These are phyloP conservation scores for Hemileccinum rubropunctum DNA, from an alignment of 768 basidiomycete species.

Conservation along the genomic window DNA sequence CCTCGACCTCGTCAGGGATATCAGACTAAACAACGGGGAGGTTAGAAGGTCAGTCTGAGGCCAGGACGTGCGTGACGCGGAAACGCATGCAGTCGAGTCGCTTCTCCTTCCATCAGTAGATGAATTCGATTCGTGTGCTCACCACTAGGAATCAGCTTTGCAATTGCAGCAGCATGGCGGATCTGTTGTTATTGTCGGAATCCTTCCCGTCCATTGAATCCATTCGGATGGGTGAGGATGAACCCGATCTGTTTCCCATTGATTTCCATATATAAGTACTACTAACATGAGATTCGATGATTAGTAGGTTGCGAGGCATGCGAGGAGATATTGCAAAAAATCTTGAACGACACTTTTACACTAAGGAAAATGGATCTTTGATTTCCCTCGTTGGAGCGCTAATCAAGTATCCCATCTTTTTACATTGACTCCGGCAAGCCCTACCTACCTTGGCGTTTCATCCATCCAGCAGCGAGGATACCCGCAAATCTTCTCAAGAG, in stretches of 20 bases:
- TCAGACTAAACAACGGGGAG: not conserved
- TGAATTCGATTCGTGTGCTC: slow-evolving; percentile 18
- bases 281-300: slow-evolving; percentile 28
- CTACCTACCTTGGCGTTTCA: no score
- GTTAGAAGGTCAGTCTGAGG: slow-evolving; percentile 5
- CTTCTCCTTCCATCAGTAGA: slow-evolving; percentile 26
- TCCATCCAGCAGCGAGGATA: no score
- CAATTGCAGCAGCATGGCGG: slow-evolving; percentile 36
- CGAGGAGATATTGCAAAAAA: slow-evolving; percentile 28
- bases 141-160: slow-evolving; percentile 19
- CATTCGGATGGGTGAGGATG: slow-evolving; percentile 29
- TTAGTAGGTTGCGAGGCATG: slow-evolving; percentile 22
- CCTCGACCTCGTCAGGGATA: not conserved
- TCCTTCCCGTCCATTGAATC: slow-evolving; percentile 35
- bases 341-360: slow-evolving; percentile 19
- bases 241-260: slow-evolving; percentile 20
- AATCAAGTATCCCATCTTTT: no score
- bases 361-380: no score
- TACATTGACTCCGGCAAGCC: no score
- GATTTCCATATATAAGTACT: slow-evolving; percentile 23
- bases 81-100: slow-evolving; percentile 24
- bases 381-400: no score
- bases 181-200: slow-evolving; percentile 30
- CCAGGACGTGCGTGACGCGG: slow-evolving; percentile 33
- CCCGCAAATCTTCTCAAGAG: slow-evolving; percentile 26